Evolutionary conservation across 2,329 filamentous ascomycete genomes (phyloP).

Genomic region (Fusarium sarcochroum): DNA sequence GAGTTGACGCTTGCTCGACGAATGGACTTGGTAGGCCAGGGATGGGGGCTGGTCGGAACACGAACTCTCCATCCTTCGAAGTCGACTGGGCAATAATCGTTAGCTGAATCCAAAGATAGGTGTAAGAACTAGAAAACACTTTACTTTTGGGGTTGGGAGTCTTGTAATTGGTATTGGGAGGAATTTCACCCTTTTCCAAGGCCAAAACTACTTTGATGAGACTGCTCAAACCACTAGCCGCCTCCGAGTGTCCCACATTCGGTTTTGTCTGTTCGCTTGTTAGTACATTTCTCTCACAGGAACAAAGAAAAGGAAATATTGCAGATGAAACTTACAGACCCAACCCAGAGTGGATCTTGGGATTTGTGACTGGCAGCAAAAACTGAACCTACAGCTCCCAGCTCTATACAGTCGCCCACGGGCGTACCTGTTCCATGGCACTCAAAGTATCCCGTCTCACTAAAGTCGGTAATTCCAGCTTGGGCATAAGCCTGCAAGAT

Average conservation of each 20-base stretch:
- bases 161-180: constrained; percentile 45
- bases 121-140: not conserved
- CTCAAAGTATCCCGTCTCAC: constrained; percentile 49
- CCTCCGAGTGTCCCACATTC: constrained; percentile 49
- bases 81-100: constrained; percentile 26
- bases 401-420: constrained; percentile 49
- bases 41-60: constrained; percentile 38
- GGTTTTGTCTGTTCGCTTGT: constrained; percentile 50
- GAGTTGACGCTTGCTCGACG: constrained; percentile 50
- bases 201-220: constrained; percentile 48
- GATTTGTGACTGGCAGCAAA: constrained; percentile 46
- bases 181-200: constrained; percentile 48
- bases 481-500: constrained; percentile 47
- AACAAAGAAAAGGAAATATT: not conserved
- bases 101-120: not conserved
- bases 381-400: constrained; percentile 52
- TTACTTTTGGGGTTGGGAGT: constrained; percentile 47
- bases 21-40: constrained; percentile 44
- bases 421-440: constrained; percentile 52
- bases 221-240: constrained; percentile 48
- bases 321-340: constrained; percentile 58
- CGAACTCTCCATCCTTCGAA: constrained; percentile 46
- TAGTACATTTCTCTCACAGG: constrained; percentile 2
- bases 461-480: constrained; percentile 40
- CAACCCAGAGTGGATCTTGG: constrained; percentile 55